Evolutionary conservation across 441 rosid genomes (phyloP).

Genomic region (Geranium incanum): DNA sequence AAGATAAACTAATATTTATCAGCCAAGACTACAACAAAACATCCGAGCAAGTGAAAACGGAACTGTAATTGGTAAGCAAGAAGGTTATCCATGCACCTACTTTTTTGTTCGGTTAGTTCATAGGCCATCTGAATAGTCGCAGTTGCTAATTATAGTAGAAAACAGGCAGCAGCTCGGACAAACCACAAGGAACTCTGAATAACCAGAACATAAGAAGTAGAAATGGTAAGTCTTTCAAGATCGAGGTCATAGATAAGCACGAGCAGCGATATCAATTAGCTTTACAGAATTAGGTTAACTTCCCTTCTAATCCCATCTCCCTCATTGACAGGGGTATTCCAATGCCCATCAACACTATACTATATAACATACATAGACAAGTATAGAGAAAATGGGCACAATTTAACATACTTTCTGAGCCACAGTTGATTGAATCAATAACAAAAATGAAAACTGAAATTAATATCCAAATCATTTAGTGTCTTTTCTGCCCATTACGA

Average conservation of each 20-base stretch:
- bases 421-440: too few species aligned
- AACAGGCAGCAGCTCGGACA: neutral
- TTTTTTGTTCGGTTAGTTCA: neutral
- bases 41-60: neutral
- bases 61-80: neutral
- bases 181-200: neutral
- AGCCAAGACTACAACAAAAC: neutral
- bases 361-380: too few species aligned
- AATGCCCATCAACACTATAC: too few species aligned
- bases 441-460: too few species aligned
- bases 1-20: neutral
- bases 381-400: too few species aligned
- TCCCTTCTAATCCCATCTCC: too few species aligned
- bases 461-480: too few species aligned
- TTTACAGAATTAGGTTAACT: too few species aligned
- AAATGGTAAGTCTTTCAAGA: neutral
- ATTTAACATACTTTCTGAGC: too few species aligned
- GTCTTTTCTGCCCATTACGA: too few species aligned
- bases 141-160: neutral
- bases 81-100: neutral
- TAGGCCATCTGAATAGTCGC: neutral
- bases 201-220: neutral
- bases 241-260: neutral
- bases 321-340: too few species aligned
- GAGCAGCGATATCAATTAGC: too few species aligned